Evolutionary conservation across 805 yeast genomes (phyloP).

Genomic region (Millerozyma acaciae): DNA sequence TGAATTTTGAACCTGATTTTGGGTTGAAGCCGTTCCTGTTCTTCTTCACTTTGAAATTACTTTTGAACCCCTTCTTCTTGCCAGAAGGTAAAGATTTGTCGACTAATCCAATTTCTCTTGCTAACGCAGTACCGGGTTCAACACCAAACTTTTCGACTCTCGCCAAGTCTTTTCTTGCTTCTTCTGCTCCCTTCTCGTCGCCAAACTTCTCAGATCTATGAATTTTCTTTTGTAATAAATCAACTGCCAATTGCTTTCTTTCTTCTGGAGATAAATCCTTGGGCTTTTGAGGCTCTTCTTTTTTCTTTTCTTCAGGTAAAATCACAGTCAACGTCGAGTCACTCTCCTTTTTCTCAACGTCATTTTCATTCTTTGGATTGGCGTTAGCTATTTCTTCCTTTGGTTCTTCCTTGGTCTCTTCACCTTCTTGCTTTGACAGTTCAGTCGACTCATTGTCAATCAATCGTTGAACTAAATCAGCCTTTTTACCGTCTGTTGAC

Average conservation of each 20-base stretch:
- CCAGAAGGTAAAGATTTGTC: conserved; percentile 29
- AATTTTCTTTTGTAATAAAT: conserved; percentile 61
- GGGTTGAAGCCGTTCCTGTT: conserved; percentile 5
- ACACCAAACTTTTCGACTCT: conserved; percentile 86
- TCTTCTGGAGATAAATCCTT: conserved; percentile 60
- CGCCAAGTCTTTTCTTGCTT: conserved; percentile 56
- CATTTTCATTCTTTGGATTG: conserved; percentile 8
- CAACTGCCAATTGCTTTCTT: conserved; percentile 63
- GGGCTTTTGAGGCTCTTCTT: conserved; percentile 30
- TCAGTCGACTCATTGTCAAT: conserved; percentile 48
- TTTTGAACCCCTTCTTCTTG: conserved; percentile 10
- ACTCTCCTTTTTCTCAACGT: conserved; percentile 8
- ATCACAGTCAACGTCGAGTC: conserved; percentile 13
- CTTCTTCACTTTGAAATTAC: conserved; percentile 1
- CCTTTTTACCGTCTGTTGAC: conserved; percentile 72
- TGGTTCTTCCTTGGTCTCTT: conserved; percentile 10
- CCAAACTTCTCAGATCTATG: conserved; percentile 78
- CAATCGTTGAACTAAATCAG: conserved; percentile 66
- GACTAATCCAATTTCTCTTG: conserved; percentile 61
- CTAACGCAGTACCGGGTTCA: conserved; percentile 60
- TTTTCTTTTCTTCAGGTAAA: conserved; percentile 11
- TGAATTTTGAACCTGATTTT: conserved; percentile 4
- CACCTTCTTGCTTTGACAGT: conserved; percentile 14
- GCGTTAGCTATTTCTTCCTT: conserved; percentile 12
- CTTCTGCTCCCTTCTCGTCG: conserved; percentile 50